Evolutionary conservation across 352 stramenopile species (phyloP), one percentile per base, ranked within the genome.

Genomic region (Globisporangium irregulare): DNA sequence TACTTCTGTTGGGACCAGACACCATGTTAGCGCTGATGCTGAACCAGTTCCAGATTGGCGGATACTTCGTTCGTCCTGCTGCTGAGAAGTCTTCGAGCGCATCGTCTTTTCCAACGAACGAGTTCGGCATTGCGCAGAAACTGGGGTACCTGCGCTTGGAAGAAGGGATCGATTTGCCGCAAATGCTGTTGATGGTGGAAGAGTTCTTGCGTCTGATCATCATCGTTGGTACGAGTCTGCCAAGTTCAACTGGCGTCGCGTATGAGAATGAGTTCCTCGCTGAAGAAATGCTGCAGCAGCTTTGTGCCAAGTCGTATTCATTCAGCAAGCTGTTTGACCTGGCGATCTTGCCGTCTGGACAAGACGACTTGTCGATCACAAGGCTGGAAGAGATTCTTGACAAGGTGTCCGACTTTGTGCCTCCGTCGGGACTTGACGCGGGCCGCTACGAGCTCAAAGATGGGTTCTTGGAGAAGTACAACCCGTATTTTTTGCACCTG

Each of bases 291-390:
- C 38, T 93, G 41, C 89, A 96, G 69, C 89, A 96, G 25, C 65
- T 96, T 55, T 92, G 87, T 46, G 78, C 87, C 1, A 94, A 94
- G 68, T 80, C 87, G 6, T 83, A 78, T 10, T 81, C 85, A 18
- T 96, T 95, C 76, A 95, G 87, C 73, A 90, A 90, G 51, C 64
- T 96, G 5, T 86, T 91, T 59, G 89, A 96, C 32, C 74, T 93
- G 10, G 86, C 87, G 29, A 87, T 94, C 38, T 69, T 95, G 8
- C 89, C 89, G 4, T 92, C 87, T 12, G 89, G 89, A 1, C 87
- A 96, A 73, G 89, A 96, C 60, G 86, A 94, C 48, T 81, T 94
- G 9, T 82, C 89, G 20, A 80, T 89, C 22, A 58, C 81, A 2
- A 75, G 86, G 7, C 66, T 96, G 8, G 87, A 96, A 79, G 66